These are phyloP conservation scores for Glonium stellatum DNA, from an alignment of 495 filamentous ascomycete genomes.

Conservation along the genomic window DNA sequence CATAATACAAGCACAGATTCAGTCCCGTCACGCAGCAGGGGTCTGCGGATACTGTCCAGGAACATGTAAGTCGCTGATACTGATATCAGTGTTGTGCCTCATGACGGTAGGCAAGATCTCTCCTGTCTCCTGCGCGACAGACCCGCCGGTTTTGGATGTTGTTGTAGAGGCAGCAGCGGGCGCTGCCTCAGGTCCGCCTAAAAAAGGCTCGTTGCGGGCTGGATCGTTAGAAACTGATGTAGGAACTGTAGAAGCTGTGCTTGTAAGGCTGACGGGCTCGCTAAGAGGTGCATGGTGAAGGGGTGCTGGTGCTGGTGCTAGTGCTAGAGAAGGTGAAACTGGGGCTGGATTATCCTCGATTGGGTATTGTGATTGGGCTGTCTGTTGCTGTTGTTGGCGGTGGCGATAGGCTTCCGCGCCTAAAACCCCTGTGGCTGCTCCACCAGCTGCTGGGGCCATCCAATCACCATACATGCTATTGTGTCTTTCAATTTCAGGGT, in stretches of 20 bases:
- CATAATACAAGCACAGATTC: not conserved
- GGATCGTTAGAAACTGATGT: not conserved
- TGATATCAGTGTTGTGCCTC: slow-evolving; percentile 36
- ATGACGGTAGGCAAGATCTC: slow-evolving; percentile 25
- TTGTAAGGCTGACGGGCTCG: slow-evolving; percentile 21
- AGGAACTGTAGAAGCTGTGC: slow-evolving; percentile 8
- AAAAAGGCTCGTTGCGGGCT: slow-evolving; percentile 14
- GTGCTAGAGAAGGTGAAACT: slow-evolving; percentile 1
- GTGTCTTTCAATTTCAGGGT: slow-evolving; percentile 11
- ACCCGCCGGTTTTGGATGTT: slow-evolving; percentile 4
- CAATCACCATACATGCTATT: slow-evolving; percentile 36
- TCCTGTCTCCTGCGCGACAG: slow-evolving; percentile 23
- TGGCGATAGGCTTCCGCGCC: slow-evolving; percentile 26
- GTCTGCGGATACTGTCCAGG: slow-evolving; percentile 33
- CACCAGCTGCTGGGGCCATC: slow-evolving; percentile 37
- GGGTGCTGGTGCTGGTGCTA: not conserved
- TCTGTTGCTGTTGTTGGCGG: slow-evolving; percentile 16
- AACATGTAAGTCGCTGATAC: slow-evolving; percentile 34
- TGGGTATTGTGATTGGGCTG: not conserved
- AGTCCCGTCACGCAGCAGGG: not conserved
- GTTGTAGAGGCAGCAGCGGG: slow-evolving; percentile 11
- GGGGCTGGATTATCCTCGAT: not conserved
- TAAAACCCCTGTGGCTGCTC: slow-evolving; percentile 28
- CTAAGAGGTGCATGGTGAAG: not conserved
- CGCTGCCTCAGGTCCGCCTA: slow-evolving; percentile 19